Conservation (phyloP, 2,329 filamentous ascomycete genomes). For the Dactylella cylindrospora region DNA sequence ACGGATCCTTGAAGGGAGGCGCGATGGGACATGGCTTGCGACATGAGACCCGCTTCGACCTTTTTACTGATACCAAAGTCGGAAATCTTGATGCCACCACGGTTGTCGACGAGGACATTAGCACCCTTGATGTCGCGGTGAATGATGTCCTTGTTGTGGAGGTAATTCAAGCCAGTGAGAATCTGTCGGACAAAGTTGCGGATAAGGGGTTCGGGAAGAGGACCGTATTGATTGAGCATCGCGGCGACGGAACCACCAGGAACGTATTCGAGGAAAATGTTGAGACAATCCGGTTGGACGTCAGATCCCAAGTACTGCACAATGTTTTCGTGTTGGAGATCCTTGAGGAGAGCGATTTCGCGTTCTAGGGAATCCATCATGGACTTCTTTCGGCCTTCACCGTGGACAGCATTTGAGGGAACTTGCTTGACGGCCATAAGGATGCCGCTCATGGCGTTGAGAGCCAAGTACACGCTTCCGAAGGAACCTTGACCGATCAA, state of each 20-base stretch:
- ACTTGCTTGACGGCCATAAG: slow-evolving; percentile 98
- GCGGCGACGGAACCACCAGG: slow-evolving; percentile 95
- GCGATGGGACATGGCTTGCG: slow-evolving; percentile 66
- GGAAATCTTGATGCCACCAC: slow-evolving; percentile 97
- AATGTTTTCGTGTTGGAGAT: slow-evolving; percentile 93
- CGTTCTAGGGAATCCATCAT: slow-evolving; percentile 98
- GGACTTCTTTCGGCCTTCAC: slow-evolving; percentile 88
- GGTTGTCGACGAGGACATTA: slow-evolving; percentile 98
- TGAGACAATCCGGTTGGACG: slow-evolving; percentile 84
- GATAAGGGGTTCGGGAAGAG: slow-evolving; percentile 86
- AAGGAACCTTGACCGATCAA: slow-evolving; percentile 97
- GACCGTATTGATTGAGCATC: slow-evolving; percentile 98
- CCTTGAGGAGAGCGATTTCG: slow-evolving; percentile 89
- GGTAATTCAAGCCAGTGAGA: slow-evolving; percentile 83
- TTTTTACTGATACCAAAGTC: slow-evolving; percentile 99
- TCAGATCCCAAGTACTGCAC: slow-evolving; percentile 97
- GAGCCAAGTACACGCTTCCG: slow-evolving; percentile 88
- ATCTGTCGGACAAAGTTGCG: slow-evolving; percentile 97
- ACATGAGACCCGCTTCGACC: slow-evolving; percentile 85
- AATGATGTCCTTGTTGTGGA: slow-evolving; percentile 93
- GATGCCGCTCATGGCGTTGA: slow-evolving; percentile 94
- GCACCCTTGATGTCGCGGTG: slow-evolving; percentile 99
- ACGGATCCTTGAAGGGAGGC: slow-evolving; percentile 92
- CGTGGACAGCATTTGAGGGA: slow-evolving; percentile 73
- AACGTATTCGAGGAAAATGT: slow-evolving; percentile 99